Conservation (phyloP, 768 basidiomycete genomes). For the Leucosporidium creatinivorum region DNA sequence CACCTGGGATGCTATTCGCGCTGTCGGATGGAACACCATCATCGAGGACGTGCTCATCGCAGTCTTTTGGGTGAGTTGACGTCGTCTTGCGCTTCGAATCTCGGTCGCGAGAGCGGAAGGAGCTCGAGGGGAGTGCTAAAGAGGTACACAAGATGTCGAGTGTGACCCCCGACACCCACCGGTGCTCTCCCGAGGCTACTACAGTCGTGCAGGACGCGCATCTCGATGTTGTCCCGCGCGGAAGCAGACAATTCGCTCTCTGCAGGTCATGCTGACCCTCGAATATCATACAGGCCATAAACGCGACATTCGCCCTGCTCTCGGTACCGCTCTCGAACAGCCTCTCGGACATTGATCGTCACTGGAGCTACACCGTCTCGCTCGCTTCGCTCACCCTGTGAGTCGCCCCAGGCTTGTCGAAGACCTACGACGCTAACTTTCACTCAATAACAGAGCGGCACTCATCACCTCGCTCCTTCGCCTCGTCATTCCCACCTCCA, state of each 20-base stretch:
- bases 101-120: no score
- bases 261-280: no score
- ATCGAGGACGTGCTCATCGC: constrained; percentile 1
- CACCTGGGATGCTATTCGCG: constrained; percentile 3
- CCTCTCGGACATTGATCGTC: not conserved
- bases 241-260: no score
- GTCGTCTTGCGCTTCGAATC: not conserved
- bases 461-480: constrained; percentile 14
- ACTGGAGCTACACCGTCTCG: constrained; percentile 26
- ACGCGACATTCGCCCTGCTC: not conserved
- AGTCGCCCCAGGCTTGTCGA: not conserved
- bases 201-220: no score
- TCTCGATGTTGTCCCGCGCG: no score
- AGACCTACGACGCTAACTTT: not conserved
- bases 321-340: constrained; percentile 17
- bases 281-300: constrained; percentile 2
- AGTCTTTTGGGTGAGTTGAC: constrained; percentile 13
- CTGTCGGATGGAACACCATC: not conserved
- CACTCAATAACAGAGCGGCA: not conserved
- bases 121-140: no score
- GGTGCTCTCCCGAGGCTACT: no score
- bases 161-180: no score
- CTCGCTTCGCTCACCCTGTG: constrained; percentile 10
- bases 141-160: no score
- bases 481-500: constrained; percentile 20